These are phyloP conservation scores for Arthroderma sp. DNA, from an alignment of 2,329 filamentous ascomycete genomes.

Conservation along the genomic window DNA sequence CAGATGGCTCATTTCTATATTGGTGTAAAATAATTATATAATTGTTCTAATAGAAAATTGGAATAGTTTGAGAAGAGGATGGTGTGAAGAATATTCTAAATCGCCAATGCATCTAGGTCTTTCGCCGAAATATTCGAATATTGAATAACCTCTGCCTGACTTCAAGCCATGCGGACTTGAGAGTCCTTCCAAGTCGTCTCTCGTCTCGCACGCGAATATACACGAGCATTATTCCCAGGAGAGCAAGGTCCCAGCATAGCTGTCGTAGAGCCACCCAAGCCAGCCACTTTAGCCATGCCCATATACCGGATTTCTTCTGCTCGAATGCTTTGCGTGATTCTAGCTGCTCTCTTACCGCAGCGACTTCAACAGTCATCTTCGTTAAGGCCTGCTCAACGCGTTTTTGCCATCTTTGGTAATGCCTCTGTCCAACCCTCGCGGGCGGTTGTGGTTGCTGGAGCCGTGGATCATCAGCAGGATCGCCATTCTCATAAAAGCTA, in stretches of 20 bases:
- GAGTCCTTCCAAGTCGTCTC: slow-evolving; percentile 29
- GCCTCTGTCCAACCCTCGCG: slow-evolving; percentile 15
- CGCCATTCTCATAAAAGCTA: slow-evolving; percentile 22
- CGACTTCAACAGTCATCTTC: slow-evolving; percentile 82
- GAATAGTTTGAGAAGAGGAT: neutral
- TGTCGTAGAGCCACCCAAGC: slow-evolving; percentile 62
- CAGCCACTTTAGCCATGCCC: slow-evolving; percentile 59
- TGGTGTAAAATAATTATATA: neutral
- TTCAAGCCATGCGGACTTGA: slow-evolving; percentile 22
- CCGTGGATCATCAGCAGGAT: slow-evolving; percentile 35
- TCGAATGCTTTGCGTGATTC: slow-evolving; percentile 62
- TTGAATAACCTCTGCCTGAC: slow-evolving; percentile 25
- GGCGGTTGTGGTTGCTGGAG: slow-evolving; percentile 10
- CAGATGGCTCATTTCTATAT: neutral
- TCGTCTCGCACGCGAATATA: slow-evolving; percentile 35
- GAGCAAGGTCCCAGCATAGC: slow-evolving; percentile 55
- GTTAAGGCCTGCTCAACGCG: slow-evolving; percentile 77
- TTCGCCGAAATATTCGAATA: slow-evolving; percentile 18
- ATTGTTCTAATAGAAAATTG: neutral
- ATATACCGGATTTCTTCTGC: slow-evolving; percentile 51
- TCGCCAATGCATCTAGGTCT: neutral
- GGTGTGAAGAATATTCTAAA: neutral
- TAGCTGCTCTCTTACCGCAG: slow-evolving; percentile 83
- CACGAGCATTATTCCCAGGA: slow-evolving; percentile 33
- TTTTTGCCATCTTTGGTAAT: slow-evolving; percentile 56